These are phyloP conservation scores for Pseudozyma tsukubaensis DNA, from an alignment of 1,284 basidiomycete genomes.

Conservation along the genomic window DNA sequence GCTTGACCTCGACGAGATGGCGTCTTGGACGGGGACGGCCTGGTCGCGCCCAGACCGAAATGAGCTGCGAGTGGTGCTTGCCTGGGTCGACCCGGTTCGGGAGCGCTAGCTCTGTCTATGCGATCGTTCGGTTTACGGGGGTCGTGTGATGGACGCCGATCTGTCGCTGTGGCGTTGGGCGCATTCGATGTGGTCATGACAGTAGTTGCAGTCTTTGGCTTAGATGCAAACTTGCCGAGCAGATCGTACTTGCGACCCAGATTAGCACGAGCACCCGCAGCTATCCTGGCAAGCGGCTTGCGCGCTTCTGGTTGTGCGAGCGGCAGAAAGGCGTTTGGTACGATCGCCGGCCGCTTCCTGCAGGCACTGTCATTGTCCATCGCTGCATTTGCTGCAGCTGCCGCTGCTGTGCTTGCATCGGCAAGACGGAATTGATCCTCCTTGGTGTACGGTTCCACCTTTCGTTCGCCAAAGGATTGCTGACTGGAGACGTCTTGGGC, in stretches of 20 bases:
- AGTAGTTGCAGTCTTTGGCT: constrained; percentile 21
- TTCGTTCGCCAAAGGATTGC: background rate
- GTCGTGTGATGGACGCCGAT: constrained; percentile 11
- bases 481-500: constrained; percentile 3
- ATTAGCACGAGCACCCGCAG: constrained; percentile 21
- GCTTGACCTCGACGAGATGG: constrained; percentile 22
- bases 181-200: constrained; percentile 2
- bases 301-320: constrained; percentile 23
- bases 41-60: constrained; percentile 4
- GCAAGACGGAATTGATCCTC: constrained; percentile 25
- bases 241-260: constrained; percentile 43
- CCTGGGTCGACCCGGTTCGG: constrained; percentile 1
- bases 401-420: constrained; percentile 34
- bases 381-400: constrained; percentile 33
- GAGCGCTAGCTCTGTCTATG: constrained; percentile 6
- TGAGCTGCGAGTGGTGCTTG: constrained; percentile 6
- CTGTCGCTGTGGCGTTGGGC: constrained; percentile 2
- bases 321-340: constrained; percentile 46
- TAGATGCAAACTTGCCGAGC: constrained; percentile 43
- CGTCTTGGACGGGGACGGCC: constrained; percentile 14
- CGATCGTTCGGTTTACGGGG: constrained; percentile 1
- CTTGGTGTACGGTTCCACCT: constrained; percentile 3
- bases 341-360: constrained; percentile 36
- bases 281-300: constrained; percentile 29
- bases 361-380: constrained; percentile 21